Base-by-base conservation (phyloP, 139 green algal species). In the Tetradesmus lagerheimii region DNA sequence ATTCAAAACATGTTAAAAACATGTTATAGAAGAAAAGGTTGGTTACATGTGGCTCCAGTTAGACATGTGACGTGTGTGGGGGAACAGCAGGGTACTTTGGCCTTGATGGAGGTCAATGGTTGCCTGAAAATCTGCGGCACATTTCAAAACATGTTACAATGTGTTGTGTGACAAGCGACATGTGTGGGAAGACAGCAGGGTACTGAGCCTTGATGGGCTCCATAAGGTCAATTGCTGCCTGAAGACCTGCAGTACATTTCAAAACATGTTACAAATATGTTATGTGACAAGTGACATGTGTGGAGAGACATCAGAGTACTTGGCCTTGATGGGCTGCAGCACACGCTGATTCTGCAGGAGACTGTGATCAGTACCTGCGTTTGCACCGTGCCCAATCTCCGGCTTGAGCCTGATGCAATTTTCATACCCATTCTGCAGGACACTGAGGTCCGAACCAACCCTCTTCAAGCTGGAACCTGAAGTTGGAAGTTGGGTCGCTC, bases 301-400 rank as follows among this genome's bases (percentile, higher is more conserved):
- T 43, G 3, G 29, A 18, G 8, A 71, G 2, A 71, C 57, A 71
- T 2, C 43, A 50, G 43, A 8, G 43, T 50, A 8, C 43, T 50
- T 50, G 4, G 43, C 43, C 43, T 4, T 50, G 43, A 50, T 50
- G 43, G 43, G 43, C 43, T 50, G 5, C 8, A 50, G n/a, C 43
- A 50, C 8, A 50, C 43, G 43, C 43, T 50, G n/a, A n/a, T n/a
- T n/a, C 43, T 14, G 43, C 43, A 50, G 8, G 5, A 50, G 4
- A 8, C 43, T 50, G 5, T 50, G 8, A 8, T 50, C 43, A 4
- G 5, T 8, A 96, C 96, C 96, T 84, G 95, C 95, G 89, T 99
- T 99, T 34, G 93, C 93, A 4, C 83, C 96, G 86, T 99, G 97
- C 50, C 79, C 90, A 27, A 98, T 95, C 92, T 99, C 97, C 12